phyloP scores from a whole-genome alignment of 305 asterid species.

The Solanum hybrid region DNA sequence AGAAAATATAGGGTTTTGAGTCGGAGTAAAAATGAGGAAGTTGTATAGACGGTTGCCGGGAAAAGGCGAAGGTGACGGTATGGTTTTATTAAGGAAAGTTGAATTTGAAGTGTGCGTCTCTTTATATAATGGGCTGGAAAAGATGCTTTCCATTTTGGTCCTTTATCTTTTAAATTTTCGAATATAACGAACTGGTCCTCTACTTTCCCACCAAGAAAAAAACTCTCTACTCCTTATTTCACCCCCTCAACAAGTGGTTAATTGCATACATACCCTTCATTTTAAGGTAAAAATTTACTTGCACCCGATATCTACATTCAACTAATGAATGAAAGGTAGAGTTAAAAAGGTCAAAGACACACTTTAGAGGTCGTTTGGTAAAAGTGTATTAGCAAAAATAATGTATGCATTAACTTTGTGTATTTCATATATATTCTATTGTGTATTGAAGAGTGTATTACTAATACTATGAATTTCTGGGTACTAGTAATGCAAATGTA shows the following conservation, averaged over 20 bases:
- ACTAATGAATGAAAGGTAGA: no score
- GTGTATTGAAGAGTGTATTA: background rate
- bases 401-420: no score
- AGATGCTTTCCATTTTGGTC: background rate
- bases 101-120: background rate
- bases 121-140: background rate
- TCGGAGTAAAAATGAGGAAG: background rate
- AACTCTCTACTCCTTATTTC: background rate
- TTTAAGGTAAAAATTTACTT: background rate
- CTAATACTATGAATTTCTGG: background rate
- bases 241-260: background rate
- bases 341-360: background rate
- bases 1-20: background rate
- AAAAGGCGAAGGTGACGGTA: background rate
- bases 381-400: background rate
- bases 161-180: slow-evolving; percentile 8
- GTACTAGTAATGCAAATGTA: background rate
- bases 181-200: slow-evolving; percentile 13
- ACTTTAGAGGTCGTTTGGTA: background rate
- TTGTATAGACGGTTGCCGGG: background rate
- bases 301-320: background rate
- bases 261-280: background rate
- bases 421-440: no score
- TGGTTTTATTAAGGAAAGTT: background rate
- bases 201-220: slow-evolving; percentile 17